Conservation (phyloP, 1,284 basidiomycete genomes). For the Pterula multifida region DNA sequence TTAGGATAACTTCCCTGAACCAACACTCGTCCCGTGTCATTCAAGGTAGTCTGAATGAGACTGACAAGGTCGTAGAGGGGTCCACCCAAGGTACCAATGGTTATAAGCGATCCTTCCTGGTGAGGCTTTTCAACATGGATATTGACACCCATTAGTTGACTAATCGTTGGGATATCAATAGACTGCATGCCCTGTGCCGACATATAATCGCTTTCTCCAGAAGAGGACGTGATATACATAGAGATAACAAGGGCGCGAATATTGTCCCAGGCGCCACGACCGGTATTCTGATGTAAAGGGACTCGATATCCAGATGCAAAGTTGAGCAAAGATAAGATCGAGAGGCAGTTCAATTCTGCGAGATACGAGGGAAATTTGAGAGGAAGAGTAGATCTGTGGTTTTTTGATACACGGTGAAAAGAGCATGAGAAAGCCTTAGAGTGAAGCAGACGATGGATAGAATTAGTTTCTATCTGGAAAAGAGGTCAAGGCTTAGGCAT, state of each 20-base stretch:
- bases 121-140: conserved; percentile 65
- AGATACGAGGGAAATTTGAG: conserved; percentile 60
- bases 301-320: conserved; percentile 71
- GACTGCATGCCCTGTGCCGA: conserved; percentile 53
- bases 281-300: conserved; percentile 54
- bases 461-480: conserved; percentile 39
- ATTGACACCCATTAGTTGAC: conserved; percentile 58
- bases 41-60: conserved; percentile 50
- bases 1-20: conserved; percentile 48
- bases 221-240: conserved; percentile 53
- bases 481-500: neutral
- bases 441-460: conserved; percentile 47
- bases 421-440: conserved; percentile 53
- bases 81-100: conserved; percentile 66
- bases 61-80: conserved; percentile 63
- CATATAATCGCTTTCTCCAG: conserved; percentile 46
- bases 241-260: conserved; percentile 63
- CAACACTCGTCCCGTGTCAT: conserved; percentile 63
- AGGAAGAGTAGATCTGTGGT: conserved; percentile 63
- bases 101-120: conserved; percentile 54
- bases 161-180: conserved; percentile 45
- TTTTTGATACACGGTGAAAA: conserved; percentile 46
- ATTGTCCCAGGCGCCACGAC: conserved; percentile 71
- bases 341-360: conserved; percentile 65
- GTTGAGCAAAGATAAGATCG: conserved; percentile 64